Percentiles rank a stretch among this genome's conserved stretches.
Evolutionary conservation across 225 moss, liverwort and hornwort species (phyloP).

Genomic region (Neckera pumila): DNA sequence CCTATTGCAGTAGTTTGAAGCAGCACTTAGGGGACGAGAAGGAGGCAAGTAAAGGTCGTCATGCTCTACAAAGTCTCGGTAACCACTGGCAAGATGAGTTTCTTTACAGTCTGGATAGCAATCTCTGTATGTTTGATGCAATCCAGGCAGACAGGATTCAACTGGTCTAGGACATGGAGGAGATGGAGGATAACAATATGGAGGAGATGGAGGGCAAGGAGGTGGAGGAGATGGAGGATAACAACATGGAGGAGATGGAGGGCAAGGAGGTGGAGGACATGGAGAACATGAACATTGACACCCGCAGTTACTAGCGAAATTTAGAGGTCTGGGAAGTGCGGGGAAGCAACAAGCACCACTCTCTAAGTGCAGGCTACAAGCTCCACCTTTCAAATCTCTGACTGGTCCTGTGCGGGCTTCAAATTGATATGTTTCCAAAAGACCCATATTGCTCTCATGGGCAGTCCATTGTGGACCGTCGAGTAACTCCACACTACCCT

Average conservation of each 20-base stretch:
- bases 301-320: neutral
- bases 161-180: slow-evolving; percentile 3
- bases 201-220: neutral
- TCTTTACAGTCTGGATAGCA: slow-evolving; percentile 23
- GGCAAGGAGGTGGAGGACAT: neutral
- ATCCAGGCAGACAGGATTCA: slow-evolving; percentile 20
- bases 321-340: slow-evolving; percentile 3
- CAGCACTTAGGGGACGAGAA: neutral
- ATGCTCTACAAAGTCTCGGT: slow-evolving; percentile 12
- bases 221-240: slow-evolving; percentile 4
- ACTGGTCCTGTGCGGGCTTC: neutral
- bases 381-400: slow-evolving; percentile 24
- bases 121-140: slow-evolving; percentile 22
- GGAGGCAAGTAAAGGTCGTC: slow-evolving; percentile 34
- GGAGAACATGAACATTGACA: slow-evolving; percentile 3
- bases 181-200: neutral
- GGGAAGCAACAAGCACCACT: neutral
- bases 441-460: neutral
- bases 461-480: slow-evolving; percentile 1
- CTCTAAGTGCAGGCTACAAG: slow-evolving; percentile 5
- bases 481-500: neutral
- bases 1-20: slow-evolving; percentile 3
- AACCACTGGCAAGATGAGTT: slow-evolving; percentile 9
- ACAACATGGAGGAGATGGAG: neutral
- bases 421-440: neutral